Evolutionary conservation across 352 stramenopile genomes (phyloP).

Genomic region (Pythium pyrilobum): DNA sequence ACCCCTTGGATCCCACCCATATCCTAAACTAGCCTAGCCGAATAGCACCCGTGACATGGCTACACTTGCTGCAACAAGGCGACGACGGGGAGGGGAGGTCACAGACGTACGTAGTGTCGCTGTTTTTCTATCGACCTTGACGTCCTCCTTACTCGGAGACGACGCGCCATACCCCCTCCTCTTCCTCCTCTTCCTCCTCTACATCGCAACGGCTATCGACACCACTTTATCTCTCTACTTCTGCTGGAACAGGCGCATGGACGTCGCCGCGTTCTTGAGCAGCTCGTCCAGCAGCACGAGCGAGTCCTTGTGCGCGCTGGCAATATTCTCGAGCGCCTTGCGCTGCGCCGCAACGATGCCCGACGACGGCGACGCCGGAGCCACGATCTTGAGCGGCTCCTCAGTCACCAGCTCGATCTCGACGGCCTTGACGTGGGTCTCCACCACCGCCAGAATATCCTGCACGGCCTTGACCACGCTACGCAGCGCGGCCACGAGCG

Average conservation of each 20-base stretch:
- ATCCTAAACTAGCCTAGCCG: no score
- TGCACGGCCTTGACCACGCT: slow-evolving; percentile 59
- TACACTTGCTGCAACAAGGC: no score
- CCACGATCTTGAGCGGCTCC: background rate
- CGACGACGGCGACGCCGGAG: background rate
- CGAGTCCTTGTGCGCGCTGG: background rate
- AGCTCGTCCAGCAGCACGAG: slow-evolving; percentile 14
- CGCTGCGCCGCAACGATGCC: slow-evolving; percentile 34
- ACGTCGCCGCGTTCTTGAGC: slow-evolving; percentile 17
- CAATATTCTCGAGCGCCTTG: slow-evolving; percentile 5
- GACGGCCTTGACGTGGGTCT: slow-evolving; percentile 30
- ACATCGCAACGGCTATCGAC: background rate
- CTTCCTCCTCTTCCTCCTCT: no score
- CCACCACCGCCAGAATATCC: slow-evolving; percentile 35
- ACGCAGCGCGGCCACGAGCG: slow-evolving; percentile 30
- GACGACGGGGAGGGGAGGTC: no score
- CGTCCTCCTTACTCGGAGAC: no score
- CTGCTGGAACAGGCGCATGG: slow-evolving; percentile 19
- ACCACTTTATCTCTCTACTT: slow-evolving; percentile 9
- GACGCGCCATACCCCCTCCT: no score
- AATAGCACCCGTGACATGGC: no score
- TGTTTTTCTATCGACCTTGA: no score
- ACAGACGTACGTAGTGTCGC: no score
- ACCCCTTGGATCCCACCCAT: no score
- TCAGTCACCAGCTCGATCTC: slow-evolving; percentile 12